Conservation (phyloP, 441 rosid species). For the Populus tomentosa region DNA sequence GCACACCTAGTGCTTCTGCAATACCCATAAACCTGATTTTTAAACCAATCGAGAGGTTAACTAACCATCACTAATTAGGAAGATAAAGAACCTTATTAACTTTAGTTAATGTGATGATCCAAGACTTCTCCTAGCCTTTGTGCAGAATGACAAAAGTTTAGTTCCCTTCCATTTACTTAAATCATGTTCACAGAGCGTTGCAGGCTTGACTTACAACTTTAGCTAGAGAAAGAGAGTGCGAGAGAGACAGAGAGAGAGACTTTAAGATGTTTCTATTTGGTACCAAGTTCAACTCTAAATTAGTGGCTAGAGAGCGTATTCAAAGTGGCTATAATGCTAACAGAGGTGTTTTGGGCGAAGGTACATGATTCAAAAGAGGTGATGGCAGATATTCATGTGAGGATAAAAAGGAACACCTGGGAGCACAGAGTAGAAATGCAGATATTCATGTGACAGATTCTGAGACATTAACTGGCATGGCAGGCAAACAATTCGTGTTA, state of each 20-base stretch:
- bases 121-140: not conserved
- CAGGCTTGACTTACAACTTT: not conserved
- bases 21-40: too few relatives aligned
- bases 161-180: not conserved
- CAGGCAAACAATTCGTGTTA: not conserved
- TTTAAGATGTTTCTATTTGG: too few relatives aligned
- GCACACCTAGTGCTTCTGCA: too few relatives aligned
- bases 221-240: too few relatives aligned
- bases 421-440: not conserved
- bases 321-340: not conserved
- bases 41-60: too few relatives aligned
- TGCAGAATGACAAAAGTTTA: conserved; percentile 7
- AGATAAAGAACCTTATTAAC: not conserved
- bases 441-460: not conserved
- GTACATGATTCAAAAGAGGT: not conserved
- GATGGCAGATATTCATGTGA: not conserved
- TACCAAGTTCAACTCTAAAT: not conserved
- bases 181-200: not conserved
- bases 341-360: not conserved
- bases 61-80: not conserved
- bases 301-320: not conserved
- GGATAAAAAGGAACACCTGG: not conserved
- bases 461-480: too few relatives aligned
- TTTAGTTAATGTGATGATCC: not conserved
- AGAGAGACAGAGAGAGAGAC: too few relatives aligned